Evolutionary conservation across 1,139 yeast species (phyloP).

Genomic region (Meyerozyma guilliermondii): DNA sequence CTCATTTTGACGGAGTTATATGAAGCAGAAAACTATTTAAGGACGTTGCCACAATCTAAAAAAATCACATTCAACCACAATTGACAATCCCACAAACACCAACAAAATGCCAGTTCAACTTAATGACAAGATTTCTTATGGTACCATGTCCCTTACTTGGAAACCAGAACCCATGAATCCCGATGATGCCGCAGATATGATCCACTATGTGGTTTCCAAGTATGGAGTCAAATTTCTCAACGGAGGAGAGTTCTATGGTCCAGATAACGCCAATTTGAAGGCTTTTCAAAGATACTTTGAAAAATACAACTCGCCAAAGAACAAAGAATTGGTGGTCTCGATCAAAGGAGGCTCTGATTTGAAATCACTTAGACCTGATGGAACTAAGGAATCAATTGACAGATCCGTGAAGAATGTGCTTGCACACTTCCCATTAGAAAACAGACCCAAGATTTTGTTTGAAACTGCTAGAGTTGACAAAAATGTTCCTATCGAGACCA

Average conservation of each 20-base stretch:
- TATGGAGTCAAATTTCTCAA: constrained; percentile 58
- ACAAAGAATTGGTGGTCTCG: constrained; percentile 45
- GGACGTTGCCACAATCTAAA: too few species aligned
- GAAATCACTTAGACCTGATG: constrained; percentile 38
- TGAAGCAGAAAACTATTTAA: too few species aligned
- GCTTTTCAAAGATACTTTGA: constrained; percentile 53
- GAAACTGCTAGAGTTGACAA: constrained; percentile 68
- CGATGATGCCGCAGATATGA: constrained; percentile 13
- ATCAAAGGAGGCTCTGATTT: constrained; percentile 60
- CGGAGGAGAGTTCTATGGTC: constrained; percentile 77
- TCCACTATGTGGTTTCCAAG: constrained; percentile 6
- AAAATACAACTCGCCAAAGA: constrained; percentile 43
- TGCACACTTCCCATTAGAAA: constrained; percentile 40
- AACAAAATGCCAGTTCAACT: constrained; percentile 12
- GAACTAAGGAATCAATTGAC: constrained; percentile 42
- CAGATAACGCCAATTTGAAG: constrained; percentile 40
- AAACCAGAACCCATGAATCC: constrained; percentile 35
- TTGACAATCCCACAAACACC: too few species aligned
- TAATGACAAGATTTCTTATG: constrained; percentile 44
- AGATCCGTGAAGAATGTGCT: constrained; percentile 48
- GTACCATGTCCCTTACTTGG: constrained; percentile 64
- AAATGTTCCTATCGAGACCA: constrained; percentile 41
- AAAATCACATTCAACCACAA: too few species aligned
- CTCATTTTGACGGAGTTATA: too few species aligned
- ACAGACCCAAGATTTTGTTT: constrained; percentile 43